phyloP scores from a whole-genome alignment of 179 eudicot genomes.

The Monotropa hypopitys region DNA sequence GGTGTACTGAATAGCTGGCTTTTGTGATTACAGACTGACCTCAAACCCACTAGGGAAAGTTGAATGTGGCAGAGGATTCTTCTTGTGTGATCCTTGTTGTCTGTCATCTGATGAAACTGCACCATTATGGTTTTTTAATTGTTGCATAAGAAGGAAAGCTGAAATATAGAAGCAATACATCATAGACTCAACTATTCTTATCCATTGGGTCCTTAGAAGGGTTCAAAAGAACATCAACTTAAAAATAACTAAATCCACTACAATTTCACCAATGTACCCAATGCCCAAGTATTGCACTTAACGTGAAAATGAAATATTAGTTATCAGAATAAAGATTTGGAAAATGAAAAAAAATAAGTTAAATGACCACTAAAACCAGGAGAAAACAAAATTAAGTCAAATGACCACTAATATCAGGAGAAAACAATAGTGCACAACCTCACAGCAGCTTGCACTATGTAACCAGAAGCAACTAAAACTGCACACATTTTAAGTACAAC shows the following conservation, averaged over 20 bases:
- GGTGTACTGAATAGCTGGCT: background rate
- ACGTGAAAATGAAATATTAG: background rate
- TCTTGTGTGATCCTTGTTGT: conserved; percentile 16
- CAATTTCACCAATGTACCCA: background rate
- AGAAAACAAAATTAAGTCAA: background rate
- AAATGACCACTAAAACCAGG: background rate
- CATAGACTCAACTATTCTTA: background rate
- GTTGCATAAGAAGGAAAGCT: background rate
- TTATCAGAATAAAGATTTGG: background rate
- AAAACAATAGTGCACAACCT: background rate
- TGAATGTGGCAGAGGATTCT: conserved; percentile 16
- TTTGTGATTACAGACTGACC: conserved; percentile 14
- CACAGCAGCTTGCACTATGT: background rate
- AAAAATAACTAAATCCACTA: background rate
- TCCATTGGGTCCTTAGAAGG: background rate
- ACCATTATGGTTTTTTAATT: conserved; percentile 14
- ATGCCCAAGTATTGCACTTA: background rate
- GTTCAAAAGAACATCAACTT: background rate
- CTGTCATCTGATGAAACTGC: conserved; percentile 15
- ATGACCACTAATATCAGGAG: background rate
- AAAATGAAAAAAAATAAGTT: background rate
- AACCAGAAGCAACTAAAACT: conserved; percentile 2
- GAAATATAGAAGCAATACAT: background rate
- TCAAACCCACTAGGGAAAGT: conserved; percentile 40
- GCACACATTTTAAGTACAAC: conserved; percentile 5